These are phyloP conservation scores for Oxyria digyna DNA, from an alignment of 148 eudicot species.

Conservation along the genomic window DNA sequence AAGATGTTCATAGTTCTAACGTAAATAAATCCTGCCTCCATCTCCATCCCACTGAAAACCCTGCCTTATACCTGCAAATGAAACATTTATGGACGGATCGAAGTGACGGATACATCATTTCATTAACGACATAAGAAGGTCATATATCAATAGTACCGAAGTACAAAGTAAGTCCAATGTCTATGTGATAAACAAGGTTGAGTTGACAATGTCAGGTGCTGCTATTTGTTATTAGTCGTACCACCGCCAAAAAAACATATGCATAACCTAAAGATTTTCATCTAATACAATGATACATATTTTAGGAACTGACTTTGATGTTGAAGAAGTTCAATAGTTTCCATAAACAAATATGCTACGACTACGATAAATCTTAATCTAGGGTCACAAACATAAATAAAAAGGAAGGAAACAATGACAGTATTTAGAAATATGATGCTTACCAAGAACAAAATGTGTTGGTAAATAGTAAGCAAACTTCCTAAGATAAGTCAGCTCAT, in stretches of 20 bases:
- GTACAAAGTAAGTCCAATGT: neutral
- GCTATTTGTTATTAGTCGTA: neutral
- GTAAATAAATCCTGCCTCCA: neutral
- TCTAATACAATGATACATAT: neutral
- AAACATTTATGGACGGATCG: neutral
- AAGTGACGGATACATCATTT: neutral
- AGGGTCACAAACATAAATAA: neutral
- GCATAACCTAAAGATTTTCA: neutral
- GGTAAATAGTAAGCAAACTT: constrained; percentile 76
- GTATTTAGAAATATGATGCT: constrained; percentile 5
- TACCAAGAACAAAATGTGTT: constrained; percentile 94
- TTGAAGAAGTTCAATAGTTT: no score
- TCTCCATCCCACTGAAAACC: neutral
- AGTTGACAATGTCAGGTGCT: neutral
- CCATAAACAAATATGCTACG: no score
- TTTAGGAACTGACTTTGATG: no score
- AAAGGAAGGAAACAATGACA: neutral
- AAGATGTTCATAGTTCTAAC: neutral
- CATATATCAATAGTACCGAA: neutral
- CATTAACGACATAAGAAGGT: neutral
- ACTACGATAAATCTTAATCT: no score
- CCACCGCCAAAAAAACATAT: neutral
- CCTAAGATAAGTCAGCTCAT: constrained; percentile 82
- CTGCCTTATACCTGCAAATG: neutral
- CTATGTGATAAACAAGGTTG: neutral